A percentile compares a stretch with the other conserved stretches of the same genome.
Conservation (phyloP, 2,329 filamentous ascomycete genomes). For the Massarina eburnea region DNA sequence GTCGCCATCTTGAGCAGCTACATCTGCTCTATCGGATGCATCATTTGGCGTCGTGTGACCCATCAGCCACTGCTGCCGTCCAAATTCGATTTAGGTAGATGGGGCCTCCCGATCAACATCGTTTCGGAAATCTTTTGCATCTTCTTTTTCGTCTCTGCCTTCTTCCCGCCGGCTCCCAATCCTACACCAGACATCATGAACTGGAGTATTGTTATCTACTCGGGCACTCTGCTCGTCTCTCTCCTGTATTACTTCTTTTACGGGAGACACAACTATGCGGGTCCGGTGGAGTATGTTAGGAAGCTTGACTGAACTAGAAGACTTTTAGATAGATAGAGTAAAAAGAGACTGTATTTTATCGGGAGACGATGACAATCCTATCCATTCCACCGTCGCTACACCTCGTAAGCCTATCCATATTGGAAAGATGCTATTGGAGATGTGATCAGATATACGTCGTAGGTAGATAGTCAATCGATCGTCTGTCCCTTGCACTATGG, state of each 20-base stretch:
- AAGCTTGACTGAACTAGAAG: too few species aligned
- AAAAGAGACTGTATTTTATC: too few species aligned
- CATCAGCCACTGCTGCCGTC: slow-evolving; percentile 19
- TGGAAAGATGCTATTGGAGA: too few species aligned
- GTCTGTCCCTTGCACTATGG: too few species aligned
- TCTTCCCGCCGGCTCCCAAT: slow-evolving; percentile 44
- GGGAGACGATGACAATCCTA: too few species aligned
- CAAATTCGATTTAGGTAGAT: slow-evolving; percentile 41
- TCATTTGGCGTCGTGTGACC: slow-evolving; percentile 22
- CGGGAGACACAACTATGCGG: slow-evolving; percentile 46
- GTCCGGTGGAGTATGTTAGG: slow-evolving; percentile 32
- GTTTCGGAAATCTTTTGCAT: slow-evolving; percentile 34
- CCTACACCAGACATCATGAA: slow-evolving; percentile 48
- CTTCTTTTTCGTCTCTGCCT: slow-evolving; percentile 46
- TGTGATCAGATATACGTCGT: too few species aligned
- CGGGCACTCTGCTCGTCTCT: slow-evolving; percentile 48
- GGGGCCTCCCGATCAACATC: slow-evolving; percentile 38
- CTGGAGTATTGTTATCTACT: slow-evolving; percentile 51
- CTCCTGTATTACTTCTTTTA: slow-evolving; percentile 45
- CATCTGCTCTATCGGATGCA: slow-evolving; percentile 22
- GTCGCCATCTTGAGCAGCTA: slow-evolving; percentile 29
- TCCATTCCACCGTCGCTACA: too few species aligned
- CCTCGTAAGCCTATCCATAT: too few species aligned
- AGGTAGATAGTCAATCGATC: too few species aligned
- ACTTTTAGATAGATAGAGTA: too few species aligned